phyloP scores from a whole-genome alignment of 371 early-diverging fungal species.

The Rhizopus sp. region DNA sequence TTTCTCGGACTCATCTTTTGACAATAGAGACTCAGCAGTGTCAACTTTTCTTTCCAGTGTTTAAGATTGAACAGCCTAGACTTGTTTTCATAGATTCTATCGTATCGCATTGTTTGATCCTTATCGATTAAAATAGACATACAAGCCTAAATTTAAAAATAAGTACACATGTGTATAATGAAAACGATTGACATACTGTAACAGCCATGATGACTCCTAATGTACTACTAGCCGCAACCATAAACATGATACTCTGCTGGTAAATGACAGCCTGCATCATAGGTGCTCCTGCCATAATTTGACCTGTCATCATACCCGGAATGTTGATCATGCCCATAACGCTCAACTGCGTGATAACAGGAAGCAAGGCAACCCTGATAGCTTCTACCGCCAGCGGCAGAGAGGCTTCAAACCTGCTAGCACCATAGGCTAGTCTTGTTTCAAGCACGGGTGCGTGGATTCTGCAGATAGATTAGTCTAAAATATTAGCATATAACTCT shows the following conservation, averaged over 20 bases:
- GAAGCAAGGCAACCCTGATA: conserved; percentile 75
- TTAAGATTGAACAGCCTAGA: background rate
- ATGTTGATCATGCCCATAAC: conserved; percentile 89
- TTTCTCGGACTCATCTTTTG: too few species aligned
- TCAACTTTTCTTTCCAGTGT: too few species aligned
- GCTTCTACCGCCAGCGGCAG: conserved; percentile 76
- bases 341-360: conserved; percentile 81
- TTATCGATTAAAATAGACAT: conserved; percentile 62
- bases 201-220: conserved; percentile 68
- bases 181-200: conserved; percentile 39
- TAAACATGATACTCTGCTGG: conserved; percentile 83
- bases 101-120: conserved; percentile 56
- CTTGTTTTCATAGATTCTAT: conserved; percentile 46
- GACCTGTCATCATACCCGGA: conserved; percentile 92
- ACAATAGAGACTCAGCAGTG: too few species aligned
- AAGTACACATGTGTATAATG: background rate
- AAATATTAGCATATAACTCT: background rate
- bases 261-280: conserved; percentile 81
- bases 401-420: conserved; percentile 82
- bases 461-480: background rate
- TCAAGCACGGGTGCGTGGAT: conserved; percentile 73
- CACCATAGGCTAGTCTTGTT: conserved; percentile 75
- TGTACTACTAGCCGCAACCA: conserved; percentile 74
- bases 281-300: conserved; percentile 81
- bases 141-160: conserved; percentile 43